Conservation (phyloP, 768 basidiomycete species). For the Trichaptum fuscoviolaceum region DNA sequence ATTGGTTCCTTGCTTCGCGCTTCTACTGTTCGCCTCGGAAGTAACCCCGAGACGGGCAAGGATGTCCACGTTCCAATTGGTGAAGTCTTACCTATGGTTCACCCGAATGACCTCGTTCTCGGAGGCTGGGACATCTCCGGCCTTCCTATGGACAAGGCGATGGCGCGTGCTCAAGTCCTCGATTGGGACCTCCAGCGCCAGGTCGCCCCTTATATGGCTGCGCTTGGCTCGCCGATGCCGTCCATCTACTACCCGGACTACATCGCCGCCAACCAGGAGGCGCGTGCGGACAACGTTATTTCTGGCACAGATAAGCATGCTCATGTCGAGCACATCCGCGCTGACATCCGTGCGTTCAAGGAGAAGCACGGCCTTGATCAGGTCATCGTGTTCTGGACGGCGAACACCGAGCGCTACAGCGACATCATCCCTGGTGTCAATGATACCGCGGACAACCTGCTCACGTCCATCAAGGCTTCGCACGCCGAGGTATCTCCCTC, state of each 20-base stretch:
- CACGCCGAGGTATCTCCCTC: constrained; percentile 96
- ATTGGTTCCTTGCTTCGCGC: constrained; percentile 95
- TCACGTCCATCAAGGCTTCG: constrained; percentile 73
- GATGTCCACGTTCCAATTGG: constrained; percentile 91
- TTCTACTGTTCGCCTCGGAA: constrained; percentile 89
- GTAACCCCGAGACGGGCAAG: constrained; percentile 72
- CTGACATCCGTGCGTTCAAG: constrained; percentile 95
- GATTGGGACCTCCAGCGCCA: constrained; percentile 98
- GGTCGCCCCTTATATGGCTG: constrained; percentile 79
- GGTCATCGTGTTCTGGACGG: constrained; percentile 96
- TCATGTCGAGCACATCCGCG: constrained; percentile 88
- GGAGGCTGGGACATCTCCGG: constrained; percentile 99
- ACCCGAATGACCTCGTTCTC: constrained; percentile 95
- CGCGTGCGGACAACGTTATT: constrained; percentile 90
- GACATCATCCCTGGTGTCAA: constrained; percentile 93
- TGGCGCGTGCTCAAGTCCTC: constrained; percentile 89
- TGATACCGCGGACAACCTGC: constrained; percentile 86
- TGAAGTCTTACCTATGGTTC: constrained; percentile 94
- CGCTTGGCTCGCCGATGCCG: constrained; percentile 78
- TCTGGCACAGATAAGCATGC: constrained; percentile 81
- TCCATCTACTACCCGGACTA: constrained; percentile 97
- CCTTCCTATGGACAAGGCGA: constrained; percentile 79
- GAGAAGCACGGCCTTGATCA: constrained; percentile 74
- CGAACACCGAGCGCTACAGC: constrained; percentile 97
- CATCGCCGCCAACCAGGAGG: constrained; percentile 96